A percentile compares a stretch with the other conserved stretches of the same genome.
Evolutionary conservation across 164 flowering plant genomes (phyloP).

Genomic region (Vitis labrusca): DNA sequence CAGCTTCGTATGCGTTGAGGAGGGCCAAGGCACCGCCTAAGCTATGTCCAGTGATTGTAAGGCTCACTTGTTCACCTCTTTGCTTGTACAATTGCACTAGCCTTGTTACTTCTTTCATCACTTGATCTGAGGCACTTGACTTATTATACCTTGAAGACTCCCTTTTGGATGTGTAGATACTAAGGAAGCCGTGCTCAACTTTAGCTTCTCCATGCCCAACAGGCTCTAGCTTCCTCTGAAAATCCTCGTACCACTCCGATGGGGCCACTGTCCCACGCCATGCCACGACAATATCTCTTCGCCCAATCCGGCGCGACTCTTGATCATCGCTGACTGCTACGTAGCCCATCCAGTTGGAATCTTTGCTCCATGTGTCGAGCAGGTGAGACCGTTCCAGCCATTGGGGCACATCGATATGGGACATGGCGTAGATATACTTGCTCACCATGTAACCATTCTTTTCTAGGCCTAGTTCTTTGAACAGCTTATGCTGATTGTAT

Average conservation of each 20-base stretch:
- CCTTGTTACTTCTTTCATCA: conserved; percentile 35
- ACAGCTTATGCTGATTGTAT: conserved; percentile 36
- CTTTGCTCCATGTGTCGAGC: conserved; percentile 50
- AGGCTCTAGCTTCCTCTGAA: conserved; percentile 40
- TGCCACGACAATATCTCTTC: conserved; percentile 67
- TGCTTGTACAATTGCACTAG: conserved; percentile 24
- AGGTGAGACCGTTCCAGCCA: conserved; percentile 49
- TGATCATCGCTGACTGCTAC: conserved; percentile 59
- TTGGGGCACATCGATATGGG: conserved; percentile 47
- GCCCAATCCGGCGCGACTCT: conserved; percentile 49
- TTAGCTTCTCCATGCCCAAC: conserved; percentile 33
- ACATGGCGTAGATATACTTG: conserved; percentile 65
- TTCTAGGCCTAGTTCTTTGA: conserved; percentile 38
- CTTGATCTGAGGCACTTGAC: conserved; percentile 54
- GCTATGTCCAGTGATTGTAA: conserved; percentile 59
- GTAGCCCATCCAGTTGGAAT: conserved; percentile 77
- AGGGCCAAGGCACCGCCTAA: conserved; percentile 39
- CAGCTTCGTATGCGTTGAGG: conserved; percentile 34
- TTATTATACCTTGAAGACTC: conserved; percentile 39
- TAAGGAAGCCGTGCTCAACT: conserved; percentile 51
- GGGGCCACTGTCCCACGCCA: conserved; percentile 72
- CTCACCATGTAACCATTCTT: conserved; percentile 47
- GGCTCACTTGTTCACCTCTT: conserved; percentile 41
- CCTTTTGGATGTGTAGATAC: conserved; percentile 39
- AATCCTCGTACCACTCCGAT: conserved; percentile 57